A percentile compares a stretch with the other conserved stretches of the same genome.
Conservation (phyloP, 495 filamentous ascomycete species). For the Annulohypoxylon moriforme region DNA sequence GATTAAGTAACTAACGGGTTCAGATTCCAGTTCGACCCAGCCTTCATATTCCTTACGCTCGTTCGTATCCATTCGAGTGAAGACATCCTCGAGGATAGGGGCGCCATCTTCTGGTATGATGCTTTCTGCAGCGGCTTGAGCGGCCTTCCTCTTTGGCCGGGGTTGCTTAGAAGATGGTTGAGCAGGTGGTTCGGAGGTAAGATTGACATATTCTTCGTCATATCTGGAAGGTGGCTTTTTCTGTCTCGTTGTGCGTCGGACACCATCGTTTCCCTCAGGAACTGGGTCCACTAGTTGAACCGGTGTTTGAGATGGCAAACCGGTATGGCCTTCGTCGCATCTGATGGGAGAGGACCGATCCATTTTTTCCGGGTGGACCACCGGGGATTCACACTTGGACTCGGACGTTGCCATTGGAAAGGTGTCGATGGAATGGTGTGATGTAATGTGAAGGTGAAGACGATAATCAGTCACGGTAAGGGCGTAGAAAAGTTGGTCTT, state of each 20-base stretch:
- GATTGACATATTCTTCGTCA: constrained; percentile 37
- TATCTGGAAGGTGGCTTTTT: constrained; percentile 47
- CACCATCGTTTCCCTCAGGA: background rate
- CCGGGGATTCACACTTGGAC: background rate
- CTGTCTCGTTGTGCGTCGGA: constrained; percentile 51
- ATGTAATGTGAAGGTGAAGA: background rate
- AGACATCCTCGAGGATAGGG: constrained; percentile 50
- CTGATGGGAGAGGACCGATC: background rate
- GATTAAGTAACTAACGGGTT: constrained; percentile 75
- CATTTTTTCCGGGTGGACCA: background rate
- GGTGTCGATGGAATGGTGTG: background rate
- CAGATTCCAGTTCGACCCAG: constrained; percentile 91
- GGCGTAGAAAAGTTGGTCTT: background rate
- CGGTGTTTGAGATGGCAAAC: background rate
- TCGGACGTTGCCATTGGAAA: constrained; percentile 3
- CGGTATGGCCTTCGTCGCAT: background rate
- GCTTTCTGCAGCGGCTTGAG: constrained; percentile 37
- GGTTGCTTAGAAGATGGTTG: background rate
- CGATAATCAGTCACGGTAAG: background rate
- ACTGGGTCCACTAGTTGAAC: constrained; percentile 1
- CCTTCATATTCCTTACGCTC: constrained; percentile 66
- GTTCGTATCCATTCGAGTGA: constrained; percentile 52
- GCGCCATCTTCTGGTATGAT: constrained; percentile 45
- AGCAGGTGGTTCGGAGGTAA: constrained; percentile 14
- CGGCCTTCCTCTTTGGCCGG: constrained; percentile 55